A percentile compares a stretch with the other conserved stretches of the same genome.
Conservation (phyloP, 2,329 filamentous ascomycete species). For the Venturia asperata region DNA sequence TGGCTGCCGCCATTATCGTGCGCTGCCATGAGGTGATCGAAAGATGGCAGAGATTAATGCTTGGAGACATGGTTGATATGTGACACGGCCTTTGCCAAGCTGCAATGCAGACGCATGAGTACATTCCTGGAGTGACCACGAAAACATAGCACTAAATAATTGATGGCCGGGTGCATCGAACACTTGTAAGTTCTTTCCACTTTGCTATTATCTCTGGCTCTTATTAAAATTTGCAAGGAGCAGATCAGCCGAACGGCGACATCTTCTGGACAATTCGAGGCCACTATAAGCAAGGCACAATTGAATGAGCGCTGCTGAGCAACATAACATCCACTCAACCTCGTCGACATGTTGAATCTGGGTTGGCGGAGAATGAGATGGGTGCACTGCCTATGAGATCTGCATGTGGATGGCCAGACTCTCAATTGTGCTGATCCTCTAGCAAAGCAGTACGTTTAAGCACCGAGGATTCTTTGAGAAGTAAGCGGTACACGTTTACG, state of each 20-base stretch:
- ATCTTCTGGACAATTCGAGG: neutral
- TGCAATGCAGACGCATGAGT: neutral
- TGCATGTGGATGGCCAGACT: neutral
- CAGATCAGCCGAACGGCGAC: neutral
- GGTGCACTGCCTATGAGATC: neutral
- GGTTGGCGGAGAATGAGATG: neutral
- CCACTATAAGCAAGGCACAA: neutral
- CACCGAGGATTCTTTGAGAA: neutral
- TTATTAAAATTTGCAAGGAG: neutral
- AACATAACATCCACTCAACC: neutral
- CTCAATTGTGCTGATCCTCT: neutral
- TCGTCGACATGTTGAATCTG: neutral
- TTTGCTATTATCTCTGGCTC: neutral
- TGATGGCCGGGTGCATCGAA: slow-evolving; percentile 4
- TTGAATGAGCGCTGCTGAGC: neutral
- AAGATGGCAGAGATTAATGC: slow-evolving; percentile 67
- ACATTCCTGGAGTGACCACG: neutral
- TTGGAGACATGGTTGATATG: slow-evolving; percentile 58
- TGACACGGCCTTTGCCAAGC: slow-evolving; percentile 14
- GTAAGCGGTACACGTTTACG: neutral
- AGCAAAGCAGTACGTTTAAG: neutral
- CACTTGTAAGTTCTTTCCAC: neutral
- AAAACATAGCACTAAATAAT: neutral
- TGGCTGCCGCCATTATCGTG: slow-evolving; percentile 71
- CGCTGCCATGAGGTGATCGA: slow-evolving; percentile 75